Percentiles rank a stretch among this genome's conserved stretches.
phyloP scores from a whole-genome alignment of 2,329 filamentous ascomycete species.

The Diaporthe ampelina region DNA sequence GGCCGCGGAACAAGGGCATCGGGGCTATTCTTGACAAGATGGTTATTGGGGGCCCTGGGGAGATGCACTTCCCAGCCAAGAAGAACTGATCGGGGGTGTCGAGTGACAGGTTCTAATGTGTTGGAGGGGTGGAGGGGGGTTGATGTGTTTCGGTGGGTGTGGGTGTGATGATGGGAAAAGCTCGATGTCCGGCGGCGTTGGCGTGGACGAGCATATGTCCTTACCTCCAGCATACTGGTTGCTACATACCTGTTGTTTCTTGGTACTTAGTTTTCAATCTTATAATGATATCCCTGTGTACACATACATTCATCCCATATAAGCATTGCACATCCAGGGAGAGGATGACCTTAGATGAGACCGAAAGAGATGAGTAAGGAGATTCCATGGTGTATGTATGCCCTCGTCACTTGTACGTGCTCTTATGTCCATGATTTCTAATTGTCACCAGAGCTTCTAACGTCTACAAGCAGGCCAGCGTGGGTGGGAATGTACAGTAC shows the following conservation, averaged over 20 bases:
- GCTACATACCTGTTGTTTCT: background rate
- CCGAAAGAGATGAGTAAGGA: too few species aligned
- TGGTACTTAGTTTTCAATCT: background rate
- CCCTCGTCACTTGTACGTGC: too few species aligned
- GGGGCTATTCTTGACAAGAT: conserved; percentile 79
- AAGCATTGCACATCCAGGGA: too few species aligned
- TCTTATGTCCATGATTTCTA: too few species aligned
- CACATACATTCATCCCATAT: background rate
- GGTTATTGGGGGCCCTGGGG: conserved; percentile 50
- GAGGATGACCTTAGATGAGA: too few species aligned
- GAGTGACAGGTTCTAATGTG: too few species aligned
- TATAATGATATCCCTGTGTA: conserved; percentile 29
- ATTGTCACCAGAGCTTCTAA: too few species aligned
- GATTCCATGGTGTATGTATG: too few species aligned
- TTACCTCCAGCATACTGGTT: background rate
- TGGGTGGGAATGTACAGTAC: too few species aligned
- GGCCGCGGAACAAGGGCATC: conserved; percentile 65
- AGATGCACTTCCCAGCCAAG: conserved; percentile 41
- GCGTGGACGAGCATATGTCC: background rate
- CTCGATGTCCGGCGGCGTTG: background rate
- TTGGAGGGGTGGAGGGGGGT: too few species aligned
- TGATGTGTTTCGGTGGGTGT: background rate
- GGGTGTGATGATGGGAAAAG: background rate
- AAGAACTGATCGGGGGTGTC: background rate
- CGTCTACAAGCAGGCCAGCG: too few species aligned